A percentile compares a stretch with the other conserved stretches of the same genome.
phyloP scores from a whole-genome alignment of 2,329 filamentous ascomycete genomes.

The Cercospora janseana region DNA sequence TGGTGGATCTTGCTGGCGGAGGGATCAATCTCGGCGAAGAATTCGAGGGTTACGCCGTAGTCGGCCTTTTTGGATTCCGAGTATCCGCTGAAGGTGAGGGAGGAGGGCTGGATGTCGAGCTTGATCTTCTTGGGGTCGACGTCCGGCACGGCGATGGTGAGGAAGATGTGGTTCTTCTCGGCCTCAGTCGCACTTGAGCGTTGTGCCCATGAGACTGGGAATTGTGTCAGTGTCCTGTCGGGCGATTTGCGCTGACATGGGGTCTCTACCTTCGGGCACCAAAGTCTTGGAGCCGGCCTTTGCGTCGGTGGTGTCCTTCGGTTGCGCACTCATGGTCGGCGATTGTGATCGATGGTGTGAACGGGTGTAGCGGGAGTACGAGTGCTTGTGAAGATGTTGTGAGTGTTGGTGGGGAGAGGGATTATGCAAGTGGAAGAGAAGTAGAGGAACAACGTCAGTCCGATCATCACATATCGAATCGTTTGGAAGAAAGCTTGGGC shows the following conservation, averaged over 20 bases:
- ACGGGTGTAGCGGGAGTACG: constrained; percentile 12
- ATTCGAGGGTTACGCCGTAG: constrained; percentile 81
- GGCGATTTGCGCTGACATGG: neutral
- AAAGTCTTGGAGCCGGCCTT: constrained; percentile 38
- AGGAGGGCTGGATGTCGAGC: constrained; percentile 76
- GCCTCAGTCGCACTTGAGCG: constrained; percentile 78
- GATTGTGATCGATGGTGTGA: constrained; percentile 11
- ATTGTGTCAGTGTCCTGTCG: constrained; percentile 24
- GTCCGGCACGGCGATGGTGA: constrained; percentile 87
- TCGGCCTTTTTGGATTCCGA: constrained; percentile 80
- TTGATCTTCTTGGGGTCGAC: constrained; percentile 72
- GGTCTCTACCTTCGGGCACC: constrained; percentile 38
- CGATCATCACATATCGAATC: constrained; percentile 2
- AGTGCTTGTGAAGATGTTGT: constrained; percentile 7
- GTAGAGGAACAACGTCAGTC: constrained; percentile 6
- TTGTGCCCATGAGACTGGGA: constrained; percentile 96
- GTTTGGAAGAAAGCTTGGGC: constrained; percentile 1
- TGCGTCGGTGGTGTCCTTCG: constrained; percentile 37
- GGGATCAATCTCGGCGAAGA: constrained; percentile 88
- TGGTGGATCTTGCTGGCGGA: constrained; percentile 82
- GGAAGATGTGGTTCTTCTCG: constrained; percentile 90
- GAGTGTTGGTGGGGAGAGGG: constrained; percentile 1
- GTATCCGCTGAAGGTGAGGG: constrained; percentile 77
- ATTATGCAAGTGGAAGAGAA: constrained; percentile 5
- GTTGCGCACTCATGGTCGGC: constrained; percentile 33